Conservation (phyloP, 176 grass and related monocot genomes). For the Carex kokanica region DNA sequence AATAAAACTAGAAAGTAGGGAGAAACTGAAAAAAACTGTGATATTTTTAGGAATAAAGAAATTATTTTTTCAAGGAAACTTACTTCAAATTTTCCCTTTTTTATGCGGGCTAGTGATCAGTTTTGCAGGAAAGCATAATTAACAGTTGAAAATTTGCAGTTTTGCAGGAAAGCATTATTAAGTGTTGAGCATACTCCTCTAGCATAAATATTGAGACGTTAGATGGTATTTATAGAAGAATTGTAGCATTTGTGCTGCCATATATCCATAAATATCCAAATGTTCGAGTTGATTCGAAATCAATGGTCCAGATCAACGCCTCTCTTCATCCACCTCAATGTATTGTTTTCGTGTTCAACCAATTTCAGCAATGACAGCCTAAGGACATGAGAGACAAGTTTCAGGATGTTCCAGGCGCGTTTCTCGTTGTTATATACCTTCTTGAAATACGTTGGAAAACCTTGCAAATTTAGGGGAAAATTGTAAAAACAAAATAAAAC, state of each 20-base stretch:
- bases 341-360: neutral
- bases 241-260: neutral
- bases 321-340: neutral
- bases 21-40: neutral
- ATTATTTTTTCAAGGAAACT: neutral
- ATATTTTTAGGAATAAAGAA: too few relatives aligned
- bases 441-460: too few relatives aligned
- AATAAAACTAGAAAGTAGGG: neutral
- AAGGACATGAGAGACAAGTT: too few relatives aligned
- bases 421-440: too few relatives aligned
- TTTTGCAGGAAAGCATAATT: neutral
- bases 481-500: too few relatives aligned
- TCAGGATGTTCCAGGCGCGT: too few relatives aligned
- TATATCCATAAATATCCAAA: neutral
- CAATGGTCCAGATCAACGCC: too few relatives aligned
- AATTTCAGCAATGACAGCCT: neutral
- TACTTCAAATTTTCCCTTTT: neutral
- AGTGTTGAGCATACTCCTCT: neutral
- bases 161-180: too few relatives aligned
- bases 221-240: neutral
- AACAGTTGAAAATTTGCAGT: neutral
- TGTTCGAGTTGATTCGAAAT: neutral
- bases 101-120: neutral
- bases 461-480: too few relatives aligned
- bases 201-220: neutral